Percentiles rank a stretch among this genome's conserved stretches.
Evolutionary conservation across 2,329 filamentous ascomycete genomes (phyloP).

Genomic region (Fusarium foetens): DNA sequence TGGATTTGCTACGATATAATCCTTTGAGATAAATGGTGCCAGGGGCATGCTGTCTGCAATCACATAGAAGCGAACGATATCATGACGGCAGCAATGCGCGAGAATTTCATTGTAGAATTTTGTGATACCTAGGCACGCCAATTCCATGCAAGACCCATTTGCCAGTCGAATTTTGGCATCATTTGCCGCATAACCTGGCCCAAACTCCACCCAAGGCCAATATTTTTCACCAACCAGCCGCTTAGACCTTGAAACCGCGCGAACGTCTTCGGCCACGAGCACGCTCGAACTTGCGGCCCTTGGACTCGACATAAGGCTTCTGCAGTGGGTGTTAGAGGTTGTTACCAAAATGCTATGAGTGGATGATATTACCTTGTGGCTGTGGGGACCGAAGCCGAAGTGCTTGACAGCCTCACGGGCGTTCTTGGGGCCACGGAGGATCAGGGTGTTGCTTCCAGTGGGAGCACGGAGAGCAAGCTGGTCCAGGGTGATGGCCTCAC

Average conservation of each 20-base stretch:
- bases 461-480: slow-evolving; percentile 96
- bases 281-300: slow-evolving; percentile 99
- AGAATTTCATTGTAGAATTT: slow-evolving; percentile 50
- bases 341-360: background rate
- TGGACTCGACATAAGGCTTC: slow-evolving; percentile 98
- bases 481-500: slow-evolving; percentile 94
- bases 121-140: slow-evolving; percentile 62
- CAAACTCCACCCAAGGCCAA: slow-evolving; percentile 44
- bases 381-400: slow-evolving; percentile 98
- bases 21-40: background rate
- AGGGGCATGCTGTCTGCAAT: background rate
- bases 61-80: slow-evolving; percentile 33
- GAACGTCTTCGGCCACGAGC: slow-evolving; percentile 99
- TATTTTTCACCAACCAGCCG: slow-evolving; percentile 45
- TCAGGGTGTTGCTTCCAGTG: slow-evolving; percentile 95
- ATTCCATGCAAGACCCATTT: slow-evolving; percentile 54
- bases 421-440: slow-evolving; percentile 99
- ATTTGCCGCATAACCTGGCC: slow-evolving; percentile 44
- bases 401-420: slow-evolving; percentile 97
- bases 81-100: slow-evolving; percentile 41
- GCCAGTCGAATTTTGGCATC: slow-evolving; percentile 47
- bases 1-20: background rate
- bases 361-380: slow-evolving; percentile 79
- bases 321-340: slow-evolving; percentile 56
- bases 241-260: slow-evolving; percentile 99